Base-by-base conservation (phyloP, 768 basidiomycete genomes). In the Grammothele lineata region DNA sequence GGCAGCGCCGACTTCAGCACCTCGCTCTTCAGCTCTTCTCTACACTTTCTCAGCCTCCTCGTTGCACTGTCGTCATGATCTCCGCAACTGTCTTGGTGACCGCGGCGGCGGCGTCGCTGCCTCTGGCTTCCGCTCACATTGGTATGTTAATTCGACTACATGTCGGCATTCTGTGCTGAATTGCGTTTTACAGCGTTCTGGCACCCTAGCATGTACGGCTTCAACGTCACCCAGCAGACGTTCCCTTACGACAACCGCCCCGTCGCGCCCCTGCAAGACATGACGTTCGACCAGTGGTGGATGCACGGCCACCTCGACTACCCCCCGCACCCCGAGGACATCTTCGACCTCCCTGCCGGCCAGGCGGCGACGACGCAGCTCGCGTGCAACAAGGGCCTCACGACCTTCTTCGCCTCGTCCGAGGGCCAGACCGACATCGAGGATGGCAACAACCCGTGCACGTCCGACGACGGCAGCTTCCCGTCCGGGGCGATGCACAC, bases 241-340 rank as follows among this genome's bases (percentile, higher is more conserved):
- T 83, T 73, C 43, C 37, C 68, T 5, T 81, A 82, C 62, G 83
- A 85, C 58, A 85, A 85, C 61, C 77, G 83, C 6, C 82, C 85
- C 23, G 80, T 71, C 11, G 54, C 55, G 0, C 73, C 75, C 2
- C 66, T 74, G 15, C 33, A 48, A 36, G 59, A 48, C 68, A 66
- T 47, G 62, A 67, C 58, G 43, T 78, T 64, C 66, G 61, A 57
- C 52, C 62, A 74, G 6, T 72, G 73, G 72, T 78, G 83, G 84
- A 81, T 84, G 63, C 81, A 85, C 57, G 66, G 66, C 43, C 81
- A 83, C 60, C 74, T 84, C 40, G 66, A 61, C 47, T 63, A 72
- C 49, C 83, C 84, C 0, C 84, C 85, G 1, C 71, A 81, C 58
- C 53, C 64, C 0, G 70, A 69, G 4, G 80, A 83, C 62, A 59